These are phyloP conservation scores for Diutina sp. DNA, from an alignment of 1,139 yeast genomes.

Conservation along the genomic window DNA sequence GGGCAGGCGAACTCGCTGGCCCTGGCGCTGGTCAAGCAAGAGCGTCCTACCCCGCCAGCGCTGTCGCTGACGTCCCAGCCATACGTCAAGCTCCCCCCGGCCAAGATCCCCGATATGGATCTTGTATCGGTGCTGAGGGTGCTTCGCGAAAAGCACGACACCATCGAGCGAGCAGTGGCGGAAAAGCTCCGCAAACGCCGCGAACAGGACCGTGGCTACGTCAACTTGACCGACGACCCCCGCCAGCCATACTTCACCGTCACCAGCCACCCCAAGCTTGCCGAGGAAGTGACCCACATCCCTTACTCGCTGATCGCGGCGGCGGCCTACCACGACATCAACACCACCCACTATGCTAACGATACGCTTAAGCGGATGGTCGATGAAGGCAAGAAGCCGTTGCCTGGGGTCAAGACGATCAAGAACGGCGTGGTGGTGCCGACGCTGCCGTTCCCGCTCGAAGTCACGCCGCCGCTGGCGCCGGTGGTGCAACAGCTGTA, in stretches of 20 bases:
- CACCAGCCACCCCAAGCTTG: conserved; percentile 32
- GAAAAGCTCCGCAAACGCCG: conserved; percentile 70
- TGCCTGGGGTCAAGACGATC: conserved; percentile 32
- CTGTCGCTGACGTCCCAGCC: conserved; percentile 18
- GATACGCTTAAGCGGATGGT: conserved; percentile 24
- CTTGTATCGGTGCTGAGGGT: conserved; percentile 72
- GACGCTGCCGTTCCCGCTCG: conserved; percentile 29
- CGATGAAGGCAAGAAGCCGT: conserved; percentile 27
- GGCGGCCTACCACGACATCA: conserved; percentile 59
- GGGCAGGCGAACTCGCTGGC: neutral
- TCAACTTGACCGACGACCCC: conserved; percentile 86
- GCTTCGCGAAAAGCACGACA: conserved; percentile 61
- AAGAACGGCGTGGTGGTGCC: conserved; percentile 33
- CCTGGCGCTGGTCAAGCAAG: neutral
- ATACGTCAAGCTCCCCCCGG: conserved; percentile 76
- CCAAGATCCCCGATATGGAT: conserved; percentile 89
- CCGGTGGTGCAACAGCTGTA: conserved; percentile 19
- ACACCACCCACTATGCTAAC: conserved; percentile 41
- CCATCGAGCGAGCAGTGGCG: conserved; percentile 68
- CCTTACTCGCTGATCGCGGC: conserved; percentile 74
- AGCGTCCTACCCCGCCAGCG: neutral
- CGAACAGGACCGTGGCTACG: conserved; percentile 59
- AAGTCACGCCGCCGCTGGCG: conserved; percentile 23
- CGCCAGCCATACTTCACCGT: conserved; percentile 76
- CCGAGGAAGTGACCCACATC: conserved; percentile 45